Conservation (phyloP, 345 rosid species). For the Linum usitatissimum region DNA sequence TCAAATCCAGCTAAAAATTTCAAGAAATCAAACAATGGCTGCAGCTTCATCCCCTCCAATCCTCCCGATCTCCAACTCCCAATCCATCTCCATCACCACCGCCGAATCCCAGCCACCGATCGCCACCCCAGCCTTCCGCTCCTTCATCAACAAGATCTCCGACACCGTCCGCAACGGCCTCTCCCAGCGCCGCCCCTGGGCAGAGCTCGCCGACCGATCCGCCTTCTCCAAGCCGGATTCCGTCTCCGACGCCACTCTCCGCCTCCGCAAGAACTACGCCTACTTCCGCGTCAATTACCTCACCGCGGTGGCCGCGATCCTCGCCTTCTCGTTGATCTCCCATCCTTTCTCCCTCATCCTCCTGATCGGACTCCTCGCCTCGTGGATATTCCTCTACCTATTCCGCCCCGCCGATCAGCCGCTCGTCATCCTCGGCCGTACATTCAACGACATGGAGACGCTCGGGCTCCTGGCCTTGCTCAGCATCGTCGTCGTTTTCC, state of each 20-base stretch:
- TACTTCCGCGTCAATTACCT: slow-evolving; percentile 57
- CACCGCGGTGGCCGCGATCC: slow-evolving; percentile 18
- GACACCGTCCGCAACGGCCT: slow-evolving; percentile 18
- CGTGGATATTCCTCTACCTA: slow-evolving; percentile 69
- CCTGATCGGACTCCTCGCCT: slow-evolving; percentile 48
- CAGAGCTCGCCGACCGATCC: slow-evolving; percentile 57
- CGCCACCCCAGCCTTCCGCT: no score
- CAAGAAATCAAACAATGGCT: no score
- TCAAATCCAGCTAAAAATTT: no score
- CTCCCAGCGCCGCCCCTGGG: slow-evolving; percentile 50
- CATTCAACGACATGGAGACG: slow-evolving; percentile 60
- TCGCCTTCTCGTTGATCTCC: slow-evolving; percentile 40
- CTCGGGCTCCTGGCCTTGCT: slow-evolving; percentile 43
- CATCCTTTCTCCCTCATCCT: slow-evolving; percentile 60
- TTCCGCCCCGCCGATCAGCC: slow-evolving; percentile 76
- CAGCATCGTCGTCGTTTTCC: slow-evolving; percentile 54
- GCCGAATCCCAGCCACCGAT: no score
- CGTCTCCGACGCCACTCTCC: slow-evolving; percentile 46
- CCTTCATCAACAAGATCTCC: no score
- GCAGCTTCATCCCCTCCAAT: slow-evolving; percentile 30
- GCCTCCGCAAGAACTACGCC: slow-evolving; percentile 58
- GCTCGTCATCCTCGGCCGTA: slow-evolving; percentile 46
- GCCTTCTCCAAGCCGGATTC: slow-evolving; percentile 66
- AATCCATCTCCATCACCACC: no score
- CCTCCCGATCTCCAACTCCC: no score